Base-by-base conservation (phyloP, 129 eudicot species). In the Artemisia argyi region DNA sequence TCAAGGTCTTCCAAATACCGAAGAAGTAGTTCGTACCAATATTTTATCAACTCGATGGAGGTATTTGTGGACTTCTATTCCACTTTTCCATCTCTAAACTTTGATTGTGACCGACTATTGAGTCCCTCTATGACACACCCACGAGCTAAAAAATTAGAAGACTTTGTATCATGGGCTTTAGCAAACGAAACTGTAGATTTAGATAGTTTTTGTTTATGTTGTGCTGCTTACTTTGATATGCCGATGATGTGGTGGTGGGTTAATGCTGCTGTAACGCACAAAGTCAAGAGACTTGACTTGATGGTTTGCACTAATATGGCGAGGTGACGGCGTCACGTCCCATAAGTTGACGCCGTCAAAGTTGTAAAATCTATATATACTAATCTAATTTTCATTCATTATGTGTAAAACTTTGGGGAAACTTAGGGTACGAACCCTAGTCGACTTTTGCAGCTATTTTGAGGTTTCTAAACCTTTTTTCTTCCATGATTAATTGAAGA, bases 251-350 rank as follows among this genome's bases (percentile, higher is more conserved):
- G 3, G 39, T 13, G 1, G 57, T 47, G 57, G 55, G 22, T 66
- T 19, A n/a, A 42, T 6, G 30, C 3, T 20, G 39, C 57, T 10
- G 42, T 47, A 18, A 47, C 0, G 39, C n/a, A 20, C 10, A 66
- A 47, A 11, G 56, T 44, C 39, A 66, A 66, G 26, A 14, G 3
- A 66, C 71, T 66, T 47, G 56, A 66, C 57, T 47, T 66, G 55
- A 46, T 3, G 12, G 47, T 66, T 20, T 2, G 16, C 15, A 4
- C 2, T 18, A 20, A 20, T 1, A 20, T 20, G 3, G n/a, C n/a
- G n/a, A n/a, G n/a, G n/a, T n/a, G n/a, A n/a, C n/a, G n/a, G n/a
- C n/a, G n/a, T n/a, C n/a, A n/a, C n/a, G n/a, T n/a, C n/a, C n/a
- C n/a, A n/a, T n/a, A n/a, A n/a, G n/a, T n/a, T n/a, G n/a, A n/a